Evolutionary conservation across 257 asterid species (phyloP).

Genomic region (Catharanthus roseus): DNA sequence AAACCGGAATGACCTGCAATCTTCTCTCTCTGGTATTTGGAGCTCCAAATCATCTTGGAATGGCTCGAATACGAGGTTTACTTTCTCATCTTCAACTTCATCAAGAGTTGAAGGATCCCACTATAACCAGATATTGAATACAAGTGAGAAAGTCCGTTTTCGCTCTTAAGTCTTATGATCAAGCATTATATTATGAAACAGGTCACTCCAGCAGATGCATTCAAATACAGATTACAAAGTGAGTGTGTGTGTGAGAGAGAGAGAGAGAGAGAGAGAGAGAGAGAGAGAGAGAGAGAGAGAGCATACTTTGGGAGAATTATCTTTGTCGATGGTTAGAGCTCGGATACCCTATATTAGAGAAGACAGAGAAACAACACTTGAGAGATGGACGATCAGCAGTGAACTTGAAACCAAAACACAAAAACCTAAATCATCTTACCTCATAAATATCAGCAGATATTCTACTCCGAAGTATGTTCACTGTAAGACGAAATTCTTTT

Average conservation of each 20-base stretch:
- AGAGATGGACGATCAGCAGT: background rate
- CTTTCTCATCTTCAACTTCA: conserved; percentile 40
- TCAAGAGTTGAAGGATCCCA: conserved; percentile 74
- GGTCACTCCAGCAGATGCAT: background rate
- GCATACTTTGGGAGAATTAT: conserved; percentile 67
- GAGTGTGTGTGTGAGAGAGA: no score
- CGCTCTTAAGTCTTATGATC: no score
- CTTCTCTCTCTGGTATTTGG: conserved; percentile 57
- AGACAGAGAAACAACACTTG: background rate
- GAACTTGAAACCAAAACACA: background rate
- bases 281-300: conserved; percentile 16
- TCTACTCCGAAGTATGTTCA: conserved; percentile 52
- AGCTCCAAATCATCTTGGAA: conserved; percentile 74
- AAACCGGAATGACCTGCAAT: conserved; percentile 42
- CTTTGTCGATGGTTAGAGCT: conserved; percentile 81
- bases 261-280: background rate
- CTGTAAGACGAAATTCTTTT: conserved; percentile 81
- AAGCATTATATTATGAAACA: background rate
- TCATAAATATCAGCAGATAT: conserved; percentile 80
- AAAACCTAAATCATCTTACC: conserved; percentile 31
- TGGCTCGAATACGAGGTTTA: conserved; percentile 49
- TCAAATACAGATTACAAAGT: no score
- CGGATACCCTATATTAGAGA: conserved; percentile 61
- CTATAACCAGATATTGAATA: conserved; percentile 29
- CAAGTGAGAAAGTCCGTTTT: background rate